These are phyloP conservation scores for Candida endomychidarum DNA, from an alignment of 805 yeast genomes.

Conservation along the genomic window DNA sequence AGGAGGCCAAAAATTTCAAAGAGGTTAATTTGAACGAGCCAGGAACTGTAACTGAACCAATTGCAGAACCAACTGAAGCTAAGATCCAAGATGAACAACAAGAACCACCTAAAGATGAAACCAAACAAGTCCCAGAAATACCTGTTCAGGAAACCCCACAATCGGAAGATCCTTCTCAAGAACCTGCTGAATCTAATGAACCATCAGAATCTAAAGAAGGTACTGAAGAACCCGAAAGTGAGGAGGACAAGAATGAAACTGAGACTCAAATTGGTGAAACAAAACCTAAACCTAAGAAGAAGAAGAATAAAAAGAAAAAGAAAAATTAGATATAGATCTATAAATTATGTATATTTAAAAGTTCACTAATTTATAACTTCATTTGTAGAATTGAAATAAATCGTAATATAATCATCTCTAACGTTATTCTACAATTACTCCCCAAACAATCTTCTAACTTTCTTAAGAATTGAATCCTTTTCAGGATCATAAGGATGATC, in stretches of 20 bases:
- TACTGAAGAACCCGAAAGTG: conserved; percentile 11
- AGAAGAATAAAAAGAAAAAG: conserved; percentile 28
- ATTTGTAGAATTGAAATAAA: conserved; percentile 2
- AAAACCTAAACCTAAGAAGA: conserved; percentile 23
- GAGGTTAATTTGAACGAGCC: conserved; percentile 8
- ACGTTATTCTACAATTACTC: conserved; percentile 62
- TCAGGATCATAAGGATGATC: conserved; percentile 99
- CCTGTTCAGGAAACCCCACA: conserved; percentile 7
- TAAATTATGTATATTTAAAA: conserved; percentile 2
- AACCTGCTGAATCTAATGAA: too few relatives aligned
- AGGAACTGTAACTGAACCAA: neutral
- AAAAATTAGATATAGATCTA: conserved; percentile 12
- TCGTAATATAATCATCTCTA: conserved; percentile 2
- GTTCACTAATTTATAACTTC: neutral
- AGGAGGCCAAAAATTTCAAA: conserved; percentile 12
- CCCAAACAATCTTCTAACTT: conserved; percentile 93
- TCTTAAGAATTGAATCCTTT: conserved; percentile 90
- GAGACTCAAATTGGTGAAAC: conserved; percentile 2
- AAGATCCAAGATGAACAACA: neutral
- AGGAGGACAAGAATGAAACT: conserved; percentile 2
- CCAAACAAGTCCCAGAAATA: conserved; percentile 2
- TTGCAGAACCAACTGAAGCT: conserved; percentile 3
- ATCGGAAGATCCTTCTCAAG: conserved; percentile 6
- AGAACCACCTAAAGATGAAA: conserved; percentile 5
- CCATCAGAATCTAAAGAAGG: too few relatives aligned